These are phyloP conservation scores for Melaleuca quinquenervia DNA, from an alignment of 345 rosid genomes.

Conservation along the genomic window DNA sequence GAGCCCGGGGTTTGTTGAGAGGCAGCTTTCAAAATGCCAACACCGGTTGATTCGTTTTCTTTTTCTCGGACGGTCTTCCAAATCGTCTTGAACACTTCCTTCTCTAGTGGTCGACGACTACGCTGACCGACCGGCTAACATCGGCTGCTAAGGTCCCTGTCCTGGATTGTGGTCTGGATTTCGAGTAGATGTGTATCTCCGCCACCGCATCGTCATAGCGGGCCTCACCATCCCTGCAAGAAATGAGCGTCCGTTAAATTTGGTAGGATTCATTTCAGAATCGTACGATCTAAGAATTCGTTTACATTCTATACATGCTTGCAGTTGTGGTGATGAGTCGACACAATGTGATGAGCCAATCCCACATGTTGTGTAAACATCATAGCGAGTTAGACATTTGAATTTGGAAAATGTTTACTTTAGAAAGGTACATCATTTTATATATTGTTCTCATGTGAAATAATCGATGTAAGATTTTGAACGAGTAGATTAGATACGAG, in stretches of 20 bases:
- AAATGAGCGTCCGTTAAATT: fast-evolving
- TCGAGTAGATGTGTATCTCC: background rate
- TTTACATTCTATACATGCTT: background rate
- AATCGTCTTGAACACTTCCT: background rate
- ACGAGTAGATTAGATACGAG: background rate
- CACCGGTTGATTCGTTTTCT: background rate
- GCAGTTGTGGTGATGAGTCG: background rate
- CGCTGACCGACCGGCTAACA: background rate
- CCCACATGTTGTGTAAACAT: no score
- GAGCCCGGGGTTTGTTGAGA: background rate
- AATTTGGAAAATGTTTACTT: background rate
- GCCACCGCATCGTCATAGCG: background rate
- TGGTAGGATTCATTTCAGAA: fast-evolving
- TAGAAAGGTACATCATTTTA: background rate
- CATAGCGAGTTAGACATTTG: background rate
- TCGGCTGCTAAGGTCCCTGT: background rate
- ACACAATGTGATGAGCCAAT: background rate
- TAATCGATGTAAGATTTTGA: background rate
- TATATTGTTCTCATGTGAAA: background rate
- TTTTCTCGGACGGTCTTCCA: background rate
- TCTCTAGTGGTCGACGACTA: background rate
- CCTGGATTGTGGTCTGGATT: background rate
- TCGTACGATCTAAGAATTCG: fast-evolving
- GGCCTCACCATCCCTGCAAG: background rate
- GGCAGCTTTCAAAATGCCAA: background rate